Percentiles rank a stretch among this genome's conserved stretches.
Conservation (phyloP, 2,329 filamentous ascomycete species). For the Colletotrichum godetiae region DNA sequence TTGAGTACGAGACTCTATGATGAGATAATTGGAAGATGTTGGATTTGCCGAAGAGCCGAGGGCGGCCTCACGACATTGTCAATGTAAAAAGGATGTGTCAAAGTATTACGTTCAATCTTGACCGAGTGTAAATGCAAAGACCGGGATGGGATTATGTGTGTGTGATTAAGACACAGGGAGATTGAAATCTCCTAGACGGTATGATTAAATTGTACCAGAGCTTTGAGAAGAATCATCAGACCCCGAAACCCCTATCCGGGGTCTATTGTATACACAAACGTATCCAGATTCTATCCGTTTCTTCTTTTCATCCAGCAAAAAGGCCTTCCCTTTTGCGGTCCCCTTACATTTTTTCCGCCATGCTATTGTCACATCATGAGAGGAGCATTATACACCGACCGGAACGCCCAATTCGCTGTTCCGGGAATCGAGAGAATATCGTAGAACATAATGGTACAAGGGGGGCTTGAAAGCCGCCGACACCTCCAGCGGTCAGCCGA, state of each 20-base stretch:
- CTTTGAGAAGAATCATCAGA: slow-evolving; percentile 22
- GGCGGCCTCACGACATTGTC: background rate
- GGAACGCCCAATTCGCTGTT: slow-evolving; percentile 37
- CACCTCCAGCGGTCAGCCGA: slow-evolving; percentile 6
- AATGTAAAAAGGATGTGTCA: background rate
- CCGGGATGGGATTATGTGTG: background rate
- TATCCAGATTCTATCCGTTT: slow-evolving; percentile 32
- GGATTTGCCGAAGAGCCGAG: background rate
- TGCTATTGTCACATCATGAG: slow-evolving; percentile 51
- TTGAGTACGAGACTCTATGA: slow-evolving; percentile 12
- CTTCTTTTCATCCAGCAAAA: slow-evolving; percentile 26
- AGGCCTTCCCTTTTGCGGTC: slow-evolving; percentile 26
- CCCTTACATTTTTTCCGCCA: slow-evolving; percentile 14
- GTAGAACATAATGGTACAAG: slow-evolving; percentile 47
- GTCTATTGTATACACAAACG: slow-evolving; percentile 31
- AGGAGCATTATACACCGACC: slow-evolving; percentile 58
- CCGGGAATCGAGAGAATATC: slow-evolving; percentile 32
- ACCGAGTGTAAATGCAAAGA: background rate
- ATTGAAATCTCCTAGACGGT: slow-evolving; percentile 24
- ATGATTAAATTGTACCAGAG: slow-evolving; percentile 31
- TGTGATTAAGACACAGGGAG: slow-evolving; percentile 21
- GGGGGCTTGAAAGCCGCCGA: slow-evolving; percentile 32
- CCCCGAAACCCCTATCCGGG: slow-evolving; percentile 13
- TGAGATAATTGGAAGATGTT: background rate
- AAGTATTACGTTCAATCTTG: background rate